Base-by-base conservation (phyloP, 2,329 filamentous ascomycete species). In the Dothidotthia symphoricarpi region DNA sequence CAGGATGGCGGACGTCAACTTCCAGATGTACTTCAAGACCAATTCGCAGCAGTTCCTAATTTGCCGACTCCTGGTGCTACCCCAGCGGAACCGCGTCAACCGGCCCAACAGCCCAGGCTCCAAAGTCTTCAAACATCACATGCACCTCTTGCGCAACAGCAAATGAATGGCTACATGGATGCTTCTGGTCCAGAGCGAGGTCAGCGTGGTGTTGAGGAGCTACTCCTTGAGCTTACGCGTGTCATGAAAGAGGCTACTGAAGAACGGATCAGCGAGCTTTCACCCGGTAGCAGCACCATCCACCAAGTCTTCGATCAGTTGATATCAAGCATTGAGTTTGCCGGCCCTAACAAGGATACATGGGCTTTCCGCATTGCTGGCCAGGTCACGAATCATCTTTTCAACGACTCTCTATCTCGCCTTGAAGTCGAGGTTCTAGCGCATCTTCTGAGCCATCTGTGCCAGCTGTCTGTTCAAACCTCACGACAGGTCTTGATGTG, bases 371-470 rank as follows among this genome's bases (percentile, higher is more conserved):
- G 73, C 16, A 75, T 76, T 28, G 80, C 79, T 6, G 70, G 77
- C 27, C 75, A 76, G 46, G 72, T 81, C 24, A 80, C 76, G 45
- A 74, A 70, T 14, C 69, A 72, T 19, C 68, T 85, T 17, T 82
- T 79, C 58, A 70, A 70, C 16, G 76, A 81, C 31, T 70, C 70
- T 5, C 68, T 77, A 42, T 73, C 69, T 28, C 70, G 74, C 7
- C 57, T 85, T 28, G 81, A 84, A 52, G 72, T 83, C 26, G 81
- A 85, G 54, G 74, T 83, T 22, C 71, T 84, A 34, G 77, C 80
- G 12, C 75, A 80, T 47, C 62, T 85, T 16, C 69, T 85, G 22
- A 72, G 75, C 27, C 77, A 78, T 48, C 67, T 85, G n/a, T 84
- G 80, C 59, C 73, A 78, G 35, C 68, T 80, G 45, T 82, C 79